A percentile compares a stretch with the other conserved stretches of the same genome.
Conservation (phyloP, 2,329 filamentous ascomycete genomes). For the Neopestalotiopsis rosae region DNA sequence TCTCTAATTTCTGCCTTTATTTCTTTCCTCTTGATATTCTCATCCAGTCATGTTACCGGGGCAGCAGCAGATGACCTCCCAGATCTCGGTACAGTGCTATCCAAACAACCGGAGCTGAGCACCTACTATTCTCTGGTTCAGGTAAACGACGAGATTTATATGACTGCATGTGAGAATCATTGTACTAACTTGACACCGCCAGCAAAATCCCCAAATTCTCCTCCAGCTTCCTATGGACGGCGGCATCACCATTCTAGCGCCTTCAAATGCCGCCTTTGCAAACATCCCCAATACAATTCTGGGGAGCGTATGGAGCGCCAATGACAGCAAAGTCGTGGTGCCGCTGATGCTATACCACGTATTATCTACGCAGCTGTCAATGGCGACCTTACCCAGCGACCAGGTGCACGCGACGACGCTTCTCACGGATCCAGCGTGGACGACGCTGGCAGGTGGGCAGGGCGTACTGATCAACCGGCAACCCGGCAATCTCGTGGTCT, state of each 20-base stretch:
- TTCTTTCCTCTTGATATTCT: background rate
- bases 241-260: conserved; percentile 57
- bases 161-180: too few species aligned
- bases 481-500: conserved; percentile 44
- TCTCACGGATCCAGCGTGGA: conserved; percentile 46
- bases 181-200: background rate
- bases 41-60: background rate
- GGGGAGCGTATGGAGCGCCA: conserved; percentile 49
- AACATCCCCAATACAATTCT: conserved; percentile 58
- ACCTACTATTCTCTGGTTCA: conserved; percentile 50
- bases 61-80: conserved; percentile 22
- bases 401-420: conserved; percentile 49
- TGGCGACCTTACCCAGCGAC: conserved; percentile 42
- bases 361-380: conserved; percentile 54
- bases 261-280: conserved; percentile 62
- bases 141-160: conserved; percentile 30
- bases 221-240: conserved; percentile 47
- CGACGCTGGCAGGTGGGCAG: conserved; percentile 56
- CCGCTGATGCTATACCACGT: conserved; percentile 67
- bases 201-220: conserved; percentile 53
- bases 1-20: background rate
- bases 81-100: conserved; percentile 46
- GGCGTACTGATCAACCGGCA: conserved; percentile 52
- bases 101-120: conserved; percentile 45
- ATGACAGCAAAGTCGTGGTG: conserved; percentile 50